Evolutionary conservation across 2,329 filamentous ascomycete genomes (phyloP), one percentile per base, ranked within the genome.

Genomic region (Plenodomus tracheiphilus): DNA sequence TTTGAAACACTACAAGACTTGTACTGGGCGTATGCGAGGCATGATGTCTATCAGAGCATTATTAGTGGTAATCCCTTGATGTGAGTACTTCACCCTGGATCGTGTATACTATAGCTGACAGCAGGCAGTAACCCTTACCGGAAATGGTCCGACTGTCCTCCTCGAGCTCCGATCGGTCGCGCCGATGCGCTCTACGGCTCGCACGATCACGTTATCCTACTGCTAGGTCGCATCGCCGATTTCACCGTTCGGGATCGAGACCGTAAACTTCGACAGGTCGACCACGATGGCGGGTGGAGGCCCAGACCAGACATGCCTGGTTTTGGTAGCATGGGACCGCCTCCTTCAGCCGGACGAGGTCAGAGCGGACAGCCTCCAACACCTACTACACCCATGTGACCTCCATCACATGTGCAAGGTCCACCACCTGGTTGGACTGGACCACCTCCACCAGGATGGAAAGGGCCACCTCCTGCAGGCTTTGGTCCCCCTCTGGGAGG

Each of bases 21-120:
- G 4, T 95, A 88, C 67, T 99, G 93, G 92, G 97, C 91, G 89
- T 97, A 92, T 69, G 87, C 84, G 62, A 96, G 96, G 72, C 94
- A 97, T 78, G 94, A 97, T 69, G 85, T 89, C 8, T 95, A 93
- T 61, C 93, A 97, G 70, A 91, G 89, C 67, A 84, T 97, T 52
- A 77, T 97, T 19, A 94, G 92, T 58, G 93, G 91, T 8, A 92
- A 93, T 36, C 82, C 82, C 53, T 77, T 95, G 39, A 86, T 97
- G 91, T 96, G 77, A 81, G 91, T 81, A 19, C 17, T 3, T 2
- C 22, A 25, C 22, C 5, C 10, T 25, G 22, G 22, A 25, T 2
- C 2, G 9, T n/a, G 10, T n/a, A 16, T 5, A 8, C 13, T 17
- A 3, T 9, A 18, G 42, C 68, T 75, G 45, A 73, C 43, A 49